These are phyloP conservation scores for Candida pini DNA, from an alignment of 805 yeast genomes.

Conservation along the genomic window DNA sequence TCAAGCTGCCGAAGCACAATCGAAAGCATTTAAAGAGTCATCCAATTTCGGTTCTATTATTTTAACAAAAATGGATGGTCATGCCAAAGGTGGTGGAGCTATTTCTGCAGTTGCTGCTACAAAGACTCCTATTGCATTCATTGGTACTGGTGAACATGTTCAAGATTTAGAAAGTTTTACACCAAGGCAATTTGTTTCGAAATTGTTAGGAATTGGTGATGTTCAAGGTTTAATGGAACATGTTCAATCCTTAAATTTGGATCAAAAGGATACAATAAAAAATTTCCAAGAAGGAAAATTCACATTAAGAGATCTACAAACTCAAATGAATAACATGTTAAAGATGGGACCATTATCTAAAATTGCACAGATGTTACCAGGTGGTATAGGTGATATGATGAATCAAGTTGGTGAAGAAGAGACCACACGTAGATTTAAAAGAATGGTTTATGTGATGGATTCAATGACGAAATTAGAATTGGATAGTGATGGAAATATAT, in stretches of 20 bases:
- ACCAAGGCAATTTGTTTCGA: slow-evolving; percentile 85
- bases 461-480: slow-evolving; percentile 92
- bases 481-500: slow-evolving; percentile 81
- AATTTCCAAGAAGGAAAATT: slow-evolving; percentile 93
- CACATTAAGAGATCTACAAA: slow-evolving; percentile 84
- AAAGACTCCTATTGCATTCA: slow-evolving; percentile 87
- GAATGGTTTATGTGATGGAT: slow-evolving; percentile 88
- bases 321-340: slow-evolving; percentile 90
- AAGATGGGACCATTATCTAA: slow-evolving; percentile 96
- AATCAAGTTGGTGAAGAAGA: slow-evolving; percentile 89
- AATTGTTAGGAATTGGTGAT: slow-evolving; percentile 91
- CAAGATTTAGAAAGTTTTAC: slow-evolving; percentile 88
- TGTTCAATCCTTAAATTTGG: slow-evolving; percentile 79
- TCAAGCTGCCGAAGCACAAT: slow-evolving; percentile 96
- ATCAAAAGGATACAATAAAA: slow-evolving; percentile 85
- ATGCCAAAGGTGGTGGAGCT: slow-evolving; percentile 99
- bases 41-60: slow-evolving; percentile 93
- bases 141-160: slow-evolving; percentile 98
- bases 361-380: slow-evolving; percentile 93
- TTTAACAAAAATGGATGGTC: slow-evolving; percentile 96
- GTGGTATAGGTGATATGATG: slow-evolving; percentile 78
- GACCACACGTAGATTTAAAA: slow-evolving; percentile 73
- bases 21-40: slow-evolving; percentile 88
- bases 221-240: slow-evolving; percentile 92
- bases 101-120: slow-evolving; percentile 98